Evolutionary conservation across 805 yeast genomes (phyloP), one percentile per base, ranked within the genome.

Genomic region (Kregervanrija fluxuum): DNA sequence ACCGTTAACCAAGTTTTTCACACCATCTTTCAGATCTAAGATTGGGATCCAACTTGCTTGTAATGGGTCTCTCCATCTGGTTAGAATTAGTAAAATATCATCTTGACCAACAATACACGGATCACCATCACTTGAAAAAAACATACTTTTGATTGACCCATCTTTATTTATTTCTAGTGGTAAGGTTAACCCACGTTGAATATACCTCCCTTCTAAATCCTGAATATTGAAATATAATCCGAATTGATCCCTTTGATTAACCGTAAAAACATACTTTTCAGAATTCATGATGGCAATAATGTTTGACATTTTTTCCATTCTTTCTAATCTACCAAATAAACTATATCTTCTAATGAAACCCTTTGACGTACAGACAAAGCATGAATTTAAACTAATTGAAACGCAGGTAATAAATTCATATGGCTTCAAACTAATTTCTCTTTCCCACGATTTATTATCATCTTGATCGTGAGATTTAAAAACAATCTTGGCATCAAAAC

Each of bases 1-100:
- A 54, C 82, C 82, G 16, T 71, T 72, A 35, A 79, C 73, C 49
- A 62, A 74, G 63, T 68, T 75, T 62, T 67, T 74, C 61, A 62
- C 71, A 48, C 73, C 75, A 56, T 69, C 69, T 17, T 62, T 60
- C 35, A 82, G 71, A 59, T 86, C 86, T 45, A 91, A 67, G 11
- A 91, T 53, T 1, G 98, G 98, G 11, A 87, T 70, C 97, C 98
- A 91, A 48, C 80, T 72, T 2, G 95, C 80, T 59, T 89, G 93
- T 33, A 73, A 62, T 0, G 83, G 69, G 16, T 74, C 77, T 53
- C 96, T 72, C 96, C 97, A 91, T 51, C 81, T 77, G 17, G 81
- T 71, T 15, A 93, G 67, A 0, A 87, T 77, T 31, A 85, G 62
- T 34, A 93, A 69, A 10, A 80, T 74, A 48, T 88, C 88, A 50